A percentile compares a stretch with the other conserved stretches of the same genome.
phyloP scores from a whole-genome alignment of 805 yeast species.

The Lipomyces yamadae region DNA sequence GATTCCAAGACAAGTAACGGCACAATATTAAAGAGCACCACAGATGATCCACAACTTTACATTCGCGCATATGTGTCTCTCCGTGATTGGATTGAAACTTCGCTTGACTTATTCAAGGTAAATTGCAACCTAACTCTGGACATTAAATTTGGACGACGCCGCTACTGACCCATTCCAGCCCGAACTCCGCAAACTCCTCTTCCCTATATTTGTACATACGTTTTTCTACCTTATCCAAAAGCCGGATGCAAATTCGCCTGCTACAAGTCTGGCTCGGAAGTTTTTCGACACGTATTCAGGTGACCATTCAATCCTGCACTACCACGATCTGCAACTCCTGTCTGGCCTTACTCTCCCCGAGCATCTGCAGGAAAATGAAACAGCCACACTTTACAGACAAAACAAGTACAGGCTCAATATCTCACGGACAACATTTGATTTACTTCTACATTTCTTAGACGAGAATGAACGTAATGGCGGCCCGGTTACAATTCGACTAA shows the following conservation, averaged over 20 bases:
- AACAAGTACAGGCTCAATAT: conserved; percentile 76
- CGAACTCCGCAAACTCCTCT: conserved; percentile 79
- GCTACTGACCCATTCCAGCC: conserved; percentile 49
- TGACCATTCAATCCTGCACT: conserved; percentile 78
- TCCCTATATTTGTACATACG: conserved; percentile 91
- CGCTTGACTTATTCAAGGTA: conserved; percentile 78
- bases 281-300: conserved; percentile 75
- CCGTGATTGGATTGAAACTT: conserved; percentile 86
- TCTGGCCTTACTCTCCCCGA: conserved; percentile 77
- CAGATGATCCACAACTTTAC: conserved; percentile 69
- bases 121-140: neutral
- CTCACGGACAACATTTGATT: conserved; percentile 81
- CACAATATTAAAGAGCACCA: conserved; percentile 36
- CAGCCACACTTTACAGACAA: conserved; percentile 73
- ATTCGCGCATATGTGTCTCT: conserved; percentile 79
- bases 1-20: conserved; percentile 38
- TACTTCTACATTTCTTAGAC: conserved; percentile 82
- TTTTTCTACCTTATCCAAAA: conserved; percentile 78
- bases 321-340: conserved; percentile 71
- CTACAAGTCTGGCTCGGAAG: conserved; percentile 55
- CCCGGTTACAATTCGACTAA: conserved; percentile 77
- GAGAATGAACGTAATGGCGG: conserved; percentile 95
- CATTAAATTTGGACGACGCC: conserved; percentile 37
- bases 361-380: conserved; percentile 80
- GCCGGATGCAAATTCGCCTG: conserved; percentile 50